These are phyloP conservation scores for Rhododendron griersonianum DNA, from an alignment of 148 eudicot species.

Conservation along the genomic window DNA sequence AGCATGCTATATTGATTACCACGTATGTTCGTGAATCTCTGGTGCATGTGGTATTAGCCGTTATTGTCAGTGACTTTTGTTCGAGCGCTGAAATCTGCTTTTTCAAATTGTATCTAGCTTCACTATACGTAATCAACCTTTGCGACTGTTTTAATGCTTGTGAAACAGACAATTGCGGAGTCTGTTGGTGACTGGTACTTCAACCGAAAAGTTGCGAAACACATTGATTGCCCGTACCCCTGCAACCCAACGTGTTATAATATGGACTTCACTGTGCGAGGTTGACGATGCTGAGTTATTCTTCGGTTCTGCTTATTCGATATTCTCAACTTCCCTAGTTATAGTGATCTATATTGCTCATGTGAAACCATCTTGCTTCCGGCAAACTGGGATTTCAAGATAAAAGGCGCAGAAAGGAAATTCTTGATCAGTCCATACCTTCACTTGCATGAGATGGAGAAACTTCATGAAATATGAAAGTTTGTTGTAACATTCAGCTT, in stretches of 20 bases:
- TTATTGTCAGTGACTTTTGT: neutral
- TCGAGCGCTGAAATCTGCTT: neutral
- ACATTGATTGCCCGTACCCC: conserved; percentile 73
- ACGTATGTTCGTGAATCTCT: neutral
- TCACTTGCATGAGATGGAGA: neutral
- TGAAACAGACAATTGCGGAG: conserved; percentile 72
- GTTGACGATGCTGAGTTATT: conserved; percentile 9
- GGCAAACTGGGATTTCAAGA: neutral
- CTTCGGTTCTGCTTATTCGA: neutral
- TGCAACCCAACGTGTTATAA: conserved; percentile 86
- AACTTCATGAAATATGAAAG: neutral
- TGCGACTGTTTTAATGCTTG: conserved; percentile 10
- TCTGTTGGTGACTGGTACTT: conserved; percentile 90
- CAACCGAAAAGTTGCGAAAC: conserved; percentile 42
- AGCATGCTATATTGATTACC: neutral
- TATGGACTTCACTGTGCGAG: conserved; percentile 31
- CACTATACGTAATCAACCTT: neutral
- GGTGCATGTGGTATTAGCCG: neutral
- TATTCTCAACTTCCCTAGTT: neutral
- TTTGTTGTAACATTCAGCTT: neutral
- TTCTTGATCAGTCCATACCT: neutral
- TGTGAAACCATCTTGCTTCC: neutral
- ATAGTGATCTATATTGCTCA: neutral
- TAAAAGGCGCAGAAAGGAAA: neutral
- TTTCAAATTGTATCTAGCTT: neutral